Percentiles rank a stretch among this genome's conserved stretches.
Evolutionary conservation across 192 early-diverging fungal genomes (phyloP).

Genomic region (Thamnidium elegans): DNA sequence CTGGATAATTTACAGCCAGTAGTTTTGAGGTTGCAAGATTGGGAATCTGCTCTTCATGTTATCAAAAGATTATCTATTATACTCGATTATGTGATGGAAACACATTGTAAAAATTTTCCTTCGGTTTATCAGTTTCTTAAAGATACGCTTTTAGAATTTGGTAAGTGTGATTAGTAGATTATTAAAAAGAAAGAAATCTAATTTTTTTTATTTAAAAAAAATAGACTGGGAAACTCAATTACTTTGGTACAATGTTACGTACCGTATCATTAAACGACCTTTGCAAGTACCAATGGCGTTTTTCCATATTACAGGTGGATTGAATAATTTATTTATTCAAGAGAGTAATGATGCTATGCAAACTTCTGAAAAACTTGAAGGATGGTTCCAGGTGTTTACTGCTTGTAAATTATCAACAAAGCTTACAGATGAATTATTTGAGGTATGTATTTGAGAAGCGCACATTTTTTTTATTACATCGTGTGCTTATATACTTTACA

Average conservation of each 20-base stretch:
- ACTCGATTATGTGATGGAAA: not conserved
- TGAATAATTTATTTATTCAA: not conserved
- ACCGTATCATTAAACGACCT: not conserved
- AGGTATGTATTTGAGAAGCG: not conserved
- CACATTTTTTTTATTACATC: not conserved
- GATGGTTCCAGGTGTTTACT: not conserved
- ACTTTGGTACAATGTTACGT: constrained; percentile 1
- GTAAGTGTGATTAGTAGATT: too few relatives aligned
- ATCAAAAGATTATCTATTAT: constrained; percentile 3
- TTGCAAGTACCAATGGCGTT: constrained; percentile 12
- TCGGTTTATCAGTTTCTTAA: too few relatives aligned
- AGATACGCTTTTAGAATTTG: too few relatives aligned
- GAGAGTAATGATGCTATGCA: not conserved
- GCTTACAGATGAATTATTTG: constrained; percentile 2
- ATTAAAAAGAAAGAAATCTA: not conserved
- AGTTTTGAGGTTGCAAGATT: constrained; percentile 6
- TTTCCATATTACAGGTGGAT: constrained; percentile 2
- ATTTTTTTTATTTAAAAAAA: not conserved
- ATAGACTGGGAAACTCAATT: constrained; percentile 19
- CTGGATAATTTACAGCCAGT: not conserved
- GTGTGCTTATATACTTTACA: not conserved
- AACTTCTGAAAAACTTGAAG: not conserved
- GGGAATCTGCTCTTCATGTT: not conserved
- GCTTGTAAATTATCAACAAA: constrained; percentile 9
- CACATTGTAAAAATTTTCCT: not conserved